Evolutionary conservation across 441 rosid species (phyloP), one percentile per base, ranked within the genome.

Genomic region (Breynia disticha): DNA sequence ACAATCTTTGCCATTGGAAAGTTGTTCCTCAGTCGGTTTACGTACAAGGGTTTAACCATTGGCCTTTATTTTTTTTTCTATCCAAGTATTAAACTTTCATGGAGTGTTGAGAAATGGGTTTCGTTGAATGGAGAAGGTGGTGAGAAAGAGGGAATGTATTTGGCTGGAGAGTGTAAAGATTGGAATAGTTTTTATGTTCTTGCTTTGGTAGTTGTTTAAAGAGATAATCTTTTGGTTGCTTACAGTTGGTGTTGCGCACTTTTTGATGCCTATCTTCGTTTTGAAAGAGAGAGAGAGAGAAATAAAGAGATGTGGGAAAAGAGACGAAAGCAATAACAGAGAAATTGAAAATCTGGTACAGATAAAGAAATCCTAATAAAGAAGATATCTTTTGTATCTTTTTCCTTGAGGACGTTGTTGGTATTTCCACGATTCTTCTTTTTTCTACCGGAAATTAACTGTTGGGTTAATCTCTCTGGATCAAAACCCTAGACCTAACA

Each of bases 11-110:
- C 38, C 22, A 55, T 19, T 16, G 69, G 55, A 17, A 64, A 61
- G 28, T 57, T 59, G 43, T 46, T 47, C 7, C 70, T 69, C 22
- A 48, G 44, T 1, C 66, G 63, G 57, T 61, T 59, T 20, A 57
- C n/a, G 59, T 50, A 44, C 14, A 54, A 21, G 19, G 72, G 66
- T 39, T 62, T 74, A 50, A 63, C 72, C 72, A 68, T 68, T 19
- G n/a, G n/a, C n/a, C n/a, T n/a, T n/a, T n/a, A n/a, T n/a, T n/a
- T n/a, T n/a, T n/a, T n/a, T n/a, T n/a, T n/a, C n/a, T n/a, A n/a
- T n/a, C n/a, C n/a, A n/a, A 41, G 13, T 11, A 15, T 11, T 9
- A 11, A 3, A 15, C 15, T 41, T 0, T 15, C n/a, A 41, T 41
- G 3, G 15, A 41, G 5, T 28, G 35, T 28, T 28, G 35, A 28